phyloP scores from a whole-genome alignment of 768 basidiomycete species.

The Lactifluus piperatus region DNA sequence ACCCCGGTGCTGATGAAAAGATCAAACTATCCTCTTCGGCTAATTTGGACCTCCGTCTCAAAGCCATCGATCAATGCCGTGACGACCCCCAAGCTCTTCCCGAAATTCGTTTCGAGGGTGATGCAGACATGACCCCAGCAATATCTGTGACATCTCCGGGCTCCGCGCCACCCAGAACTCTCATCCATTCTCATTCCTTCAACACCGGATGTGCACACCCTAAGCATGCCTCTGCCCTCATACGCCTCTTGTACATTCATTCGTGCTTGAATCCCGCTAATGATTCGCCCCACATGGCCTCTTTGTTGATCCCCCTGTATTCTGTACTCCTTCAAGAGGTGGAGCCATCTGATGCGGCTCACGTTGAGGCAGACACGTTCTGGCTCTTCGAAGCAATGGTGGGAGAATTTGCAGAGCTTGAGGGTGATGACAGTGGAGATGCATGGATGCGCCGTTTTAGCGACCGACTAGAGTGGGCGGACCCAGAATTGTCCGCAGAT shows the following conservation, averaged over 20 bases:
- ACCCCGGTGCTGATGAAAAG: constrained; percentile 4
- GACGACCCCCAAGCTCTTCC: constrained; percentile 29
- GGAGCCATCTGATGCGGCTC: constrained; percentile 48
- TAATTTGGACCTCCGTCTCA: constrained; percentile 47
- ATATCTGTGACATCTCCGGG: constrained; percentile 33
- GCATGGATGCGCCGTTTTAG: constrained; percentile 58
- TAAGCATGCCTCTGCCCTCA: constrained; percentile 51
- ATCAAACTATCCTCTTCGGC: constrained; percentile 31
- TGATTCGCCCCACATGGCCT: constrained; percentile 57
- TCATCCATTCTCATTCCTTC: constrained; percentile 40
- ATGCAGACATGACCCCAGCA: constrained; percentile 19
- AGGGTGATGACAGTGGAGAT: constrained; percentile 53
- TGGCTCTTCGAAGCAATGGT: constrained; percentile 74
- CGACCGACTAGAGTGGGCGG: constrained; percentile 51
- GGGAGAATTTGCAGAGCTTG: constrained; percentile 65
- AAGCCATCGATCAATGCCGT: constrained; percentile 31
- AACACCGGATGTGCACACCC: constrained; percentile 43
- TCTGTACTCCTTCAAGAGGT: constrained; percentile 52
- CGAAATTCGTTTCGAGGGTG: constrained; percentile 30
- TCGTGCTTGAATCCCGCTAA: constrained; percentile 63
- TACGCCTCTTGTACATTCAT: constrained; percentile 67
- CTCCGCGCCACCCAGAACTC: constrained; percentile 31
- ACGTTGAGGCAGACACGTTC: constrained; percentile 74
- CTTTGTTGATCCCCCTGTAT: constrained; percentile 63
- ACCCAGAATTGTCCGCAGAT: constrained; percentile 48